Conservation (phyloP, 768 basidiomycete genomes). For the Hysterangium stoloniferum region DNA sequence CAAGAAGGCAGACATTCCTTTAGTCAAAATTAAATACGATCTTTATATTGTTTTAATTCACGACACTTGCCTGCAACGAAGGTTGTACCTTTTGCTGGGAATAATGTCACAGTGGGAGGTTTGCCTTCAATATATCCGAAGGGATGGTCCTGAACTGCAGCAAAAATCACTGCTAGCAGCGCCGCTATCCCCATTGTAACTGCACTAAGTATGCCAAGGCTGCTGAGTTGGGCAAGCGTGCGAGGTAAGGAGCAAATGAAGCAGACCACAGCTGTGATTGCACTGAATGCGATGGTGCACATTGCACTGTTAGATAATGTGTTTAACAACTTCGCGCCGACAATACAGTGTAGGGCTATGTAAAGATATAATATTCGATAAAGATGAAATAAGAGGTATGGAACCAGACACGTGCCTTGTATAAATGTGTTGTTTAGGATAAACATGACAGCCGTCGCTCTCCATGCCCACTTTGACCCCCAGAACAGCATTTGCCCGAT, state of each 20-base stretch:
- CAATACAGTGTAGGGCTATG: conserved; percentile 36
- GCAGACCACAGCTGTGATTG: conserved; percentile 30
- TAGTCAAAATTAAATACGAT: neutral
- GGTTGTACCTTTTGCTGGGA: conserved; percentile 32
- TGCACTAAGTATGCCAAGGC: conserved; percentile 33
- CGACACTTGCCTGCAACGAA: conserved; percentile 29
- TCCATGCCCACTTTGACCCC: conserved; percentile 40
- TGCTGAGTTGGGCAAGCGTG: conserved; percentile 35
- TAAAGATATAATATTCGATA: neutral
- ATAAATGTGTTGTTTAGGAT: conserved; percentile 50
- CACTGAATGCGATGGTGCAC: conserved; percentile 34
- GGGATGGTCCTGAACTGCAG: conserved; percentile 34
- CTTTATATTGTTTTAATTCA: too few relatives aligned
- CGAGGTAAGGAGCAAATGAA: conserved; percentile 37
- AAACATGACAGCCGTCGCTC: conserved; percentile 43
- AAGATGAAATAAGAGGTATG: conserved; percentile 1
- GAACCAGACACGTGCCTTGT: conserved; percentile 27
- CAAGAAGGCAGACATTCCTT: conserved; percentile 38
- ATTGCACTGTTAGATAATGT: conserved; percentile 34
- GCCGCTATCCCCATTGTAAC: conserved; percentile 42
- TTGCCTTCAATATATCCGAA: conserved; percentile 31
- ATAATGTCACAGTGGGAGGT: conserved; percentile 30
- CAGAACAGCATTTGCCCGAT: conserved; percentile 41
- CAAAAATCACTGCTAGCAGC: conserved; percentile 34
- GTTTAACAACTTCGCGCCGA: conserved; percentile 39